phyloP scores from a whole-genome alignment of 139 green algal genomes.

The Micractinium sp. region DNA sequence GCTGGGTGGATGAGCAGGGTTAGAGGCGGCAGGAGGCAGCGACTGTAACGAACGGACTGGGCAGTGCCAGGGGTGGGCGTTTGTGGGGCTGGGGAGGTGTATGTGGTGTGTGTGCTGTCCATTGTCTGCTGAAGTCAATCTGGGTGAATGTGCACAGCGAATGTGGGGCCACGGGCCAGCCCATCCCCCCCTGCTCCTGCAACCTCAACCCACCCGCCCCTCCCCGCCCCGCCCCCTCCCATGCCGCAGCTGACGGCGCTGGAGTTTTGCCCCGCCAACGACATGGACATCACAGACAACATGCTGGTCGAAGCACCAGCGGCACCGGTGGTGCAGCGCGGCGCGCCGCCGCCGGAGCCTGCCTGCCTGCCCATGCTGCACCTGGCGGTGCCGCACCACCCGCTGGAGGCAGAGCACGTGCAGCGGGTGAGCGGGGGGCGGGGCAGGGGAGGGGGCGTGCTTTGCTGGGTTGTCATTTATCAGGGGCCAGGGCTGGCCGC shows the following conservation, averaged over 20 bases:
- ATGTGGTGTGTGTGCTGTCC: no score
- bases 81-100: no score
- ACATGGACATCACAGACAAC: constrained; percentile 54
- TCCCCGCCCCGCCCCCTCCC: background rate
- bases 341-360: constrained; percentile 1
- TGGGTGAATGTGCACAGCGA: no score
- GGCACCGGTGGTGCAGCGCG: constrained; percentile 28
- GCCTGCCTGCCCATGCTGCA: constrained; percentile 54
- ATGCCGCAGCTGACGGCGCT: constrained; percentile 32
- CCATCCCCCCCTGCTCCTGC: no score
- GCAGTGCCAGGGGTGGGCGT: no score
- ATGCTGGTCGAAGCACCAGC: background rate
- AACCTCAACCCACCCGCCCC: background rate
- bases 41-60: background rate
- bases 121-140: no score
- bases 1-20: no score
- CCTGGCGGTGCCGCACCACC: constrained; percentile 6
- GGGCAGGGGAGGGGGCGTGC: no score
- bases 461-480: background rate
- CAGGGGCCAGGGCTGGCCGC: no score
- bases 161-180: no score
- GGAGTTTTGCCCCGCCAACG: constrained; percentile 52
- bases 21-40: no score
- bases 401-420: constrained; percentile 33
- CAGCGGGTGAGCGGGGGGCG: constrained; percentile 8